Percentiles rank a stretch among this genome's conserved stretches.
Evolutionary conservation across 495 filamentous ascomycete genomes (phyloP).

Genomic region (Aspergillus asperescens): DNA sequence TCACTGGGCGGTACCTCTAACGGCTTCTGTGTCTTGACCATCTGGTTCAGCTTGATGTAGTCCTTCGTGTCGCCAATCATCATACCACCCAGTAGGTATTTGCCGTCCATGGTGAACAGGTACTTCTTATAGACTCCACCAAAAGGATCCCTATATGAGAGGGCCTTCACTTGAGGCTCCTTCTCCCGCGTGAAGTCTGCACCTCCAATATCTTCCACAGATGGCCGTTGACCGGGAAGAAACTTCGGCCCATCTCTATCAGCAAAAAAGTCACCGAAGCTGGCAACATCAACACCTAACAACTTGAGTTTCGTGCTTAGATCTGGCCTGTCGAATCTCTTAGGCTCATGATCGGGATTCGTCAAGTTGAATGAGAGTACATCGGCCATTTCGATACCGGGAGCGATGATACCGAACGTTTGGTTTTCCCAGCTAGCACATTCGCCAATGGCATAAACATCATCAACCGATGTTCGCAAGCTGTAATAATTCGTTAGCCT

Average conservation of each 20-base stretch:
- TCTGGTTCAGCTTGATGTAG: constrained; percentile 90
- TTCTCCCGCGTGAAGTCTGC: constrained; percentile 32
- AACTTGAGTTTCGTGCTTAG: constrained; percentile 93
- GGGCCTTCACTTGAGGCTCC: constrained; percentile 65
- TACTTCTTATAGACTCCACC: constrained; percentile 96
- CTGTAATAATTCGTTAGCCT: constrained; percentile 20
- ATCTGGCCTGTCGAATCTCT: constrained; percentile 78
- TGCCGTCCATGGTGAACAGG: constrained; percentile 86
- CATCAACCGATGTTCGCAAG: constrained; percentile 64
- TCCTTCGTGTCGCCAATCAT: constrained; percentile 97
- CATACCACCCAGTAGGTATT: constrained; percentile 92
- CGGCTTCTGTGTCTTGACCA: constrained; percentile 82
- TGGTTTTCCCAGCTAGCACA: constrained; percentile 93
- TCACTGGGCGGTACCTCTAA: constrained; percentile 80
- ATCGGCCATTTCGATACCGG: constrained; percentile 95
- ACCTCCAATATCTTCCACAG: constrained; percentile 17
- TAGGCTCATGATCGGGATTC: constrained; percentile 66
- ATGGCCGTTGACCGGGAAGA: constrained; percentile 52
- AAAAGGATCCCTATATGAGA: constrained; percentile 93
- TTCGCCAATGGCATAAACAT: constrained; percentile 90
- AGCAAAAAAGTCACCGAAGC: constrained; percentile 95
- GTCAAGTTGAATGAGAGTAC: constrained; percentile 93
- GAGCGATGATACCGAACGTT: constrained; percentile 90
- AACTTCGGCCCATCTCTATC: constrained; percentile 81
- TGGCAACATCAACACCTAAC: constrained; percentile 88